Conservation (phyloP, 345 rosid genomes). For the Melaleuca quinquenervia region DNA sequence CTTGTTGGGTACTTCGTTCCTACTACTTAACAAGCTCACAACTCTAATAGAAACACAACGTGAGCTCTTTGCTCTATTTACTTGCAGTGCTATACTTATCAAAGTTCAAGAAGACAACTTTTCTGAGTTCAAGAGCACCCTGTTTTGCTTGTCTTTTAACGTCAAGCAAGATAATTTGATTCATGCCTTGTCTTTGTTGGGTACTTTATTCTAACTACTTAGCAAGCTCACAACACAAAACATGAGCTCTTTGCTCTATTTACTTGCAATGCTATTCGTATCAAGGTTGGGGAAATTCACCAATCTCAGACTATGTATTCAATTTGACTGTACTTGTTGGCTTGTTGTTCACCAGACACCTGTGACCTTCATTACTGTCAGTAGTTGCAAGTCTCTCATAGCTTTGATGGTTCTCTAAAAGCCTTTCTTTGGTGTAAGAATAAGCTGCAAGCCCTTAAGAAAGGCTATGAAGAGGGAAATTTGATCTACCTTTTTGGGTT, state of each 20-base stretch:
- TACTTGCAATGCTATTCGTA: background rate
- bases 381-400: background rate
- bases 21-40: background rate
- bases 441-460: background rate
- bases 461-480: background rate
- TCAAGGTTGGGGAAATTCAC: background rate
- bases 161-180: background rate
- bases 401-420: background rate
- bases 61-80: background rate
- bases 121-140: too few species aligned
- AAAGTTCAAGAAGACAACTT: background rate
- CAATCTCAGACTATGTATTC: background rate
- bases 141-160: too few species aligned
- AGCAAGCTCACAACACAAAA: background rate
- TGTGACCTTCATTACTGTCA: background rate
- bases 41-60: background rate
- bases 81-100: background rate
- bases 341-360: background rate
- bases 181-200: background rate
- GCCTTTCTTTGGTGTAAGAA: background rate
- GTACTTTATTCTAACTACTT: background rate
- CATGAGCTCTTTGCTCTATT: background rate
- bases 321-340: background rate
- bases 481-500: background rate
- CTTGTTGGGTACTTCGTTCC: background rate